phyloP scores from a whole-genome alignment of 176 grass and related monocot genomes.

The Aegilops tauschii region DNA sequence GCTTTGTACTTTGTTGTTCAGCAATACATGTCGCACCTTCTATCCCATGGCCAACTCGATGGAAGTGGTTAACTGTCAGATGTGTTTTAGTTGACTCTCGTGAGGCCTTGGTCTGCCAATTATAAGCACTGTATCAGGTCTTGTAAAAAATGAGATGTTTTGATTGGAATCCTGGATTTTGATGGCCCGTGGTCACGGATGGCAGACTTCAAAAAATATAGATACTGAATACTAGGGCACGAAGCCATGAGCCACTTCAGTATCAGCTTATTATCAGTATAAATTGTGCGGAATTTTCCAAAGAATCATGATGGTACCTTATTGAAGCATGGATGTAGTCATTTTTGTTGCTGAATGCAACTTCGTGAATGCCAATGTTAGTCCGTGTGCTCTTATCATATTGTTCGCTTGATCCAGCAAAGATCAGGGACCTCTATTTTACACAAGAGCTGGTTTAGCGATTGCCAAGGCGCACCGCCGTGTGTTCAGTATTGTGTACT shows the following conservation, averaged over 20 bases:
- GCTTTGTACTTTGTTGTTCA: constrained; percentile 28
- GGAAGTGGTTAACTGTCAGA: constrained; percentile 47
- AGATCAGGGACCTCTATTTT: not conserved
- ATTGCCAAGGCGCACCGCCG: too few relatives aligned
- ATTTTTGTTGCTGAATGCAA: constrained; percentile 13
- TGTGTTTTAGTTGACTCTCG: not conserved
- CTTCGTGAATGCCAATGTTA: not conserved
- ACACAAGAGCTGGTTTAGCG: too few relatives aligned
- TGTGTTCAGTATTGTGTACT: too few relatives aligned
- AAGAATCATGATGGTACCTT: not conserved
- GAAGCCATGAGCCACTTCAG: not conserved
- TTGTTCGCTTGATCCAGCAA: not conserved
- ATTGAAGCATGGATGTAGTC: not conserved
- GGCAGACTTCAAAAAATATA: not conserved
- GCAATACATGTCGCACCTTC: constrained; percentile 91
- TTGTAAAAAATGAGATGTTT: not conserved
- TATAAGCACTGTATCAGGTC: not conserved
- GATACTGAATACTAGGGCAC: not conserved
- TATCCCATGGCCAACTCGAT: constrained; percentile 73
- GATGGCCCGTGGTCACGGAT: not conserved
- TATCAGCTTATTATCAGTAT: not conserved
- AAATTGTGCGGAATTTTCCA: not conserved
- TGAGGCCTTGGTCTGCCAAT: not conserved
- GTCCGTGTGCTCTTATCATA: not conserved
- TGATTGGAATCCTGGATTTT: not conserved